Conservation (phyloP, 305 asterid genomes). For the Plantago lanceolata region DNA sequence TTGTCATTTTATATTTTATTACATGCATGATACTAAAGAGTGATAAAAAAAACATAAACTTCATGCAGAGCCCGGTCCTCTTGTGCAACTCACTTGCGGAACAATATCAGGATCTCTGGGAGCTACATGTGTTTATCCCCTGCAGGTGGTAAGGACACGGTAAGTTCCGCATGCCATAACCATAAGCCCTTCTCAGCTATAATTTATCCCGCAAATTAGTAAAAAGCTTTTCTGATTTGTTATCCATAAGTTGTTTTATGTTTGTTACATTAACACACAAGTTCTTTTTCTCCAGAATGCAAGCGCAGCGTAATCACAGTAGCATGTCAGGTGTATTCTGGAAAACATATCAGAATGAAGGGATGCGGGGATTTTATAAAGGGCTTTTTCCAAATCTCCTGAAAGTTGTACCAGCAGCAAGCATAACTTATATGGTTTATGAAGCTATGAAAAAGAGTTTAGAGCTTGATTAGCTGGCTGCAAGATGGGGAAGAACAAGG, state of each 20-base stretch:
- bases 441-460: slow-evolving; percentile 88
- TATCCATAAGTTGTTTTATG: background rate
- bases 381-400: slow-evolving; percentile 93
- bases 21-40: slow-evolving; percentile 20
- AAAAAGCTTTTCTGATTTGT: background rate
- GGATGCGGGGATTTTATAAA: slow-evolving; percentile 80
- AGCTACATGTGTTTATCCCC: slow-evolving; percentile 92
- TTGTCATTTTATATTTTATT: slow-evolving; percentile 9
- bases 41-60: slow-evolving; percentile 11
- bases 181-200: background rate
- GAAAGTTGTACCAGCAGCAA: slow-evolving; percentile 92
- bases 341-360: slow-evolving; percentile 65
- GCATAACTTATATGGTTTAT: slow-evolving; percentile 93
- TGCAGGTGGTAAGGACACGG: slow-evolving; percentile 96
- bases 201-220: background rate
- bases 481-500: background rate
- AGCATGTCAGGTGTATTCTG: slow-evolving; percentile 72
- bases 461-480: slow-evolving; percentile 51
- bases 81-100: slow-evolving; percentile 88
- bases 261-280: slow-evolving; percentile 8
- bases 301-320: slow-evolving; percentile 50
- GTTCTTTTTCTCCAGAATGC: slow-evolving; percentile 72
- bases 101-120: slow-evolving; percentile 89
- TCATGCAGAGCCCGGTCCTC: slow-evolving; percentile 85
- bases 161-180: slow-evolving; percentile 24